Conservation (phyloP, 148 eudicot genomes). For the Vaccinium macrocarpon region DNA sequence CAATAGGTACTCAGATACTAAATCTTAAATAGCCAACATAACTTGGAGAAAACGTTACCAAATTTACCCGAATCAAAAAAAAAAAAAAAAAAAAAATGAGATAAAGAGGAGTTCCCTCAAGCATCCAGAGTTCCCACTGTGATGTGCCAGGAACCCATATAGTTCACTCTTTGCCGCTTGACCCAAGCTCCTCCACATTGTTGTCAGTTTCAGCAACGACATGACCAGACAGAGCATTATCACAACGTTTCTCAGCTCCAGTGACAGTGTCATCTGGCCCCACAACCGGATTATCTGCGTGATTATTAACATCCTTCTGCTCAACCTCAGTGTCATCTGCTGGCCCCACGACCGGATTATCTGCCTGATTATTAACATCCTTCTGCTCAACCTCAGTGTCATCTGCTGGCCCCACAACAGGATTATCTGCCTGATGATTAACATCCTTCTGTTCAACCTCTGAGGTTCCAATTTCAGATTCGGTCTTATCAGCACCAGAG, state of each 20-base stretch:
- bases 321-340: not conserved
- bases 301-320: not conserved
- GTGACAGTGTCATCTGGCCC: not conserved
- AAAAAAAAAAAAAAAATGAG: not conserved
- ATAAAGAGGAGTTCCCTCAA: not conserved
- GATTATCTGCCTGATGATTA: not conserved
- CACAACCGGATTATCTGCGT: slow-evolving; percentile 1
- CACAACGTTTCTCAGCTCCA: not conserved
- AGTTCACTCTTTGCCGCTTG: not conserved
- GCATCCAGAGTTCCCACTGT: not conserved
- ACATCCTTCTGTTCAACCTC: slow-evolving; percentile 7
- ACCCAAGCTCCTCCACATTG: not conserved
- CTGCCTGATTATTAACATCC: not conserved
- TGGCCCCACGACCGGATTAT: not conserved
- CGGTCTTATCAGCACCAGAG: not conserved
- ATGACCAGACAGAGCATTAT: not conserved
- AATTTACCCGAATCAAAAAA: not conserved
- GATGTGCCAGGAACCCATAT: not conserved
- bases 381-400: not conserved
- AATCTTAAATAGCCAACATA: not conserved
- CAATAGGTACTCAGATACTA: not conserved
- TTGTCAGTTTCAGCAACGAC: not conserved
- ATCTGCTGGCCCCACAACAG: slow-evolving; percentile 11
- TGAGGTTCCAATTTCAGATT: slow-evolving; percentile 12
- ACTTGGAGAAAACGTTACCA: not conserved